Base-by-base conservation (phyloP, 2,329 filamentous ascomycete species). In the Lasiodiplodia sp. region DNA sequence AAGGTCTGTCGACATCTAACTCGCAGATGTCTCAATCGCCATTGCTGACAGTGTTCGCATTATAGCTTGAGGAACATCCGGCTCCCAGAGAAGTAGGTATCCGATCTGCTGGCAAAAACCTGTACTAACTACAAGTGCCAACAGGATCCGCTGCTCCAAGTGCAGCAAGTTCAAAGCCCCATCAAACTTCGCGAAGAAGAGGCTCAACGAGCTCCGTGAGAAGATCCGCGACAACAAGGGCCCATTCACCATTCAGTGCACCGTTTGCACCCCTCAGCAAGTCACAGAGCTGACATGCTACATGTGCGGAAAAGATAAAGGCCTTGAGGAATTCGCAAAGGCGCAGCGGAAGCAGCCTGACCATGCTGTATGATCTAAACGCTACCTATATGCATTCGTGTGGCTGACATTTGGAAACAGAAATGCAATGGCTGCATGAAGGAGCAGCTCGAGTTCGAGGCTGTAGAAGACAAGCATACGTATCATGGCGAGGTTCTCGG, bases 321-420 rank as follows among this genome's bases (percentile, higher is more conserved):
- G 79, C 0, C 68, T 86, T 2, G 81, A 84, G 6, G 77, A 78
- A 0, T 89, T 87, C 71, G 81, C 83, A 21, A 87, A 85, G 70
- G 71, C 71, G 7, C 83, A 86, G 75, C 80, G 85, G 16, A 77
- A 73, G 34, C 80, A 82, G 51, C 79, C 81, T 1, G 85, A 84
- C 68, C 73, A 72, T 49, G 82, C 81, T 31, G 85, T 85, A 81
- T 70, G 83, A 77, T 38, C 7, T 2, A 3, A 14, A 7, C 14
- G 1, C 4, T 55, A 3, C 25, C n/a, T 4, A 12, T 16, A 5
- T 5, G 16, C 11, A 25, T 11, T 16, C 34, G 0, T 16, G 21
- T n/a, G 12, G 37, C 53, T 62, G n/a, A 57, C 37, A 44, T 23
- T 57, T 6, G 7, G 11, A 2, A 21, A 47, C 18, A 77, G 76